phyloP scores from a whole-genome alignment of 1,284 basidiomycete genomes.

The Sphagnurus paluster region DNA sequence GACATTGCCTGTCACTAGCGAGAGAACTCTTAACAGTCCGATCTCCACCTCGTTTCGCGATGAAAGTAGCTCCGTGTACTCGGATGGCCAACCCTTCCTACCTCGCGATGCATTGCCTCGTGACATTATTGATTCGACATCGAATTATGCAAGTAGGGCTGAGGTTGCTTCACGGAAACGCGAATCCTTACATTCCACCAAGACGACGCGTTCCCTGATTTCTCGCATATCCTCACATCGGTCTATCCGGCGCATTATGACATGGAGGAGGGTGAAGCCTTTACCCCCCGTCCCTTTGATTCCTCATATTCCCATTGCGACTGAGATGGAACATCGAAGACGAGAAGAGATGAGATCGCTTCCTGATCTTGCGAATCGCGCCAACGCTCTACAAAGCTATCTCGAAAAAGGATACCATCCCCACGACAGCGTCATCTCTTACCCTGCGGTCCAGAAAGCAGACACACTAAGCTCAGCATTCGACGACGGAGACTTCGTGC shows the following conservation, averaged over 20 bases:
- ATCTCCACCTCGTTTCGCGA: neutral
- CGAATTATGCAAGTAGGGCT: no score
- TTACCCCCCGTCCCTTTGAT: conserved; percentile 56
- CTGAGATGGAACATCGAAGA: conserved; percentile 40
- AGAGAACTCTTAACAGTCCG: no score
- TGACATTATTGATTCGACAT: no score
- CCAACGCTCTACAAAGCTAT: conserved; percentile 45
- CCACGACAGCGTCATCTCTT: conserved; percentile 39
- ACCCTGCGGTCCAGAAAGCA: conserved; percentile 21
- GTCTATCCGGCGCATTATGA: conserved; percentile 37
- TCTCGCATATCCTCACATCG: conserved; percentile 43
- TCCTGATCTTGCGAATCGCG: conserved; percentile 53
- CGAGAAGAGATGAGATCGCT: conserved; percentile 48
- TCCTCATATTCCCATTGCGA: conserved; percentile 41
- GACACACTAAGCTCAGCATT: conserved; percentile 25
- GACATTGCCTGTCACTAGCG: conserved; percentile 28
- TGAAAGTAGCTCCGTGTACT: neutral
- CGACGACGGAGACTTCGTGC: conserved; percentile 23
- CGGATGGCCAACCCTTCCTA: conserved; percentile 6
- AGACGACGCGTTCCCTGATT: conserved; percentile 50
- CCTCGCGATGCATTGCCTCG: neutral
- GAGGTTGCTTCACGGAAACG: conserved; percentile 23
- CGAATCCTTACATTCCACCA: conserved; percentile 45
- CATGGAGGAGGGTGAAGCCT: conserved; percentile 49
- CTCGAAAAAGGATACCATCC: conserved; percentile 55